Evolutionary conservation across 768 basidiomycete species (phyloP).

Genomic region (Chlorophyllum brunneum): DNA sequence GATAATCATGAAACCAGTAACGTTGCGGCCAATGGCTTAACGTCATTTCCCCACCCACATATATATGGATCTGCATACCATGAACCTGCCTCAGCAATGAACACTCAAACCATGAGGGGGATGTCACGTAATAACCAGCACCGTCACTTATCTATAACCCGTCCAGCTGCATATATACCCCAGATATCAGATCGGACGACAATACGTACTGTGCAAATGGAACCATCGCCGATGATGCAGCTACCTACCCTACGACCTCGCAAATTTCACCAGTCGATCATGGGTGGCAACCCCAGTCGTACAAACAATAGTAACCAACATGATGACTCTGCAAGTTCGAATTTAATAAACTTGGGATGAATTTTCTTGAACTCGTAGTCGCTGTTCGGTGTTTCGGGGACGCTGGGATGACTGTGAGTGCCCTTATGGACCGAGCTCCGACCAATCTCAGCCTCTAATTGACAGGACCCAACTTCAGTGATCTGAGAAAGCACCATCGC

Average conservation of each 20-base stretch:
- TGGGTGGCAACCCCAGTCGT: conserved; percentile 3
- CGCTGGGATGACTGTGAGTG: neutral
- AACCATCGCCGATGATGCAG: conserved; percentile 52
- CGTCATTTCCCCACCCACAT: conserved; percentile 16
- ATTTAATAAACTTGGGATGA: neutral
- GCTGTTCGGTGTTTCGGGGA: neutral
- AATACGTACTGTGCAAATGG: conserved; percentile 47
- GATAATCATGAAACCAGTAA: neutral
- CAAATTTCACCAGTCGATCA: conserved; percentile 19
- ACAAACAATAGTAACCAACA: neutral
- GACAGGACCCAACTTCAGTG: neutral
- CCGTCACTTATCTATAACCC: conserved; percentile 27
- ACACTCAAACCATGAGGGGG: neutral
- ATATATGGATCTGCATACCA: conserved; percentile 23
- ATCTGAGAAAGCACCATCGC: neutral
- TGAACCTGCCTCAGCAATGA: neutral
- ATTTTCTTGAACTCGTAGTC: neutral
- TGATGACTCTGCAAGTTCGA: neutral
- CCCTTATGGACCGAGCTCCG: neutral
- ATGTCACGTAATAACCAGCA: conserved; percentile 17
- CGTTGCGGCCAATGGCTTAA: conserved; percentile 11
- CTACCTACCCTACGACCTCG: conserved; percentile 30
- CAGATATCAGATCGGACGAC: conserved; percentile 28
- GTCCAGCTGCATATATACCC: conserved; percentile 32
- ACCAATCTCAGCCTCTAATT: neutral